These are phyloP conservation scores for Diversispora epigaea DNA, from an alignment of 192 early-diverging fungal genomes.

Conservation along the genomic window DNA sequence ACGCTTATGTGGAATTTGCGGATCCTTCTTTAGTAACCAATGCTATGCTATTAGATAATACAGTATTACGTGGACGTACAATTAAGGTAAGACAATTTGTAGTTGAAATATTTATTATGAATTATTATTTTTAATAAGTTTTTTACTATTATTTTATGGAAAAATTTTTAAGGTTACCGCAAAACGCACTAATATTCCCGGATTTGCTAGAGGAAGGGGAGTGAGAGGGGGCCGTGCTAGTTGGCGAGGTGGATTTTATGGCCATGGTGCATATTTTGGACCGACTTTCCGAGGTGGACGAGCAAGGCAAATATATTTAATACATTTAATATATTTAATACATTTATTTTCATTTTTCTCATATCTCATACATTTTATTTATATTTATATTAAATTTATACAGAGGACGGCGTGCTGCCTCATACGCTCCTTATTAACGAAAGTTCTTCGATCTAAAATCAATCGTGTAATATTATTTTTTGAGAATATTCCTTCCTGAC, in stretches of 20 bases:
- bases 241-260: slow-evolving; percentile 64
- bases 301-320: slow-evolving; percentile 9
- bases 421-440: no score
- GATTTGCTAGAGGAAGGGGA: slow-evolving; percentile 78
- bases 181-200: slow-evolving; percentile 94
- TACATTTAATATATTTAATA: no score
- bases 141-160: background rate
- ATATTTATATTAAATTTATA: no score
- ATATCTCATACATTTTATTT: no score
- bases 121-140: background rate
- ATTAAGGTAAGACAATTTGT: slow-evolving; percentile 61
- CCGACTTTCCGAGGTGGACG: slow-evolving; percentile 28
- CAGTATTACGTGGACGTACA: slow-evolving; percentile 81
- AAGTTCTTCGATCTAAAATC: no score
- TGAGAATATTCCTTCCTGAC: no score
- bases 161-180: slow-evolving; percentile 61
- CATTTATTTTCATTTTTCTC: no score
- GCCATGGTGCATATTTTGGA: slow-evolving; percentile 46
- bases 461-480: no score
- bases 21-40: slow-evolving; percentile 74
- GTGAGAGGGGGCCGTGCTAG: slow-evolving; percentile 66
- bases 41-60: slow-evolving; percentile 86
- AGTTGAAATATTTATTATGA: background rate
- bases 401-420: no score
- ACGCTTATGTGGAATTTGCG: slow-evolving; percentile 96